Evolutionary conservation across 805 yeast species (phyloP), one percentile per base, ranked within the genome.

Genomic region (Kodamaea laetipori): DNA sequence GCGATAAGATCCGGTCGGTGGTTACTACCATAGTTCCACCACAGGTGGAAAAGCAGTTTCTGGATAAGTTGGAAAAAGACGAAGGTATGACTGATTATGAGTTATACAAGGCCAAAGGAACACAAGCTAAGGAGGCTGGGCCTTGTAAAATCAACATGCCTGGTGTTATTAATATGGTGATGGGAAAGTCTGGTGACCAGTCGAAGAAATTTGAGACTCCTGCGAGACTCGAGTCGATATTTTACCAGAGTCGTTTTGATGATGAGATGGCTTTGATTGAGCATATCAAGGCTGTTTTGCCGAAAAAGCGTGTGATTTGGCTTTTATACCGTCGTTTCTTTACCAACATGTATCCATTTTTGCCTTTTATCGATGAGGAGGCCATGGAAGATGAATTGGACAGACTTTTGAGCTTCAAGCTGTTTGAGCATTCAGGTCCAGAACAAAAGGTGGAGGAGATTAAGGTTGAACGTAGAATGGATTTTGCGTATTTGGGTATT

Each of bases 341-440:
- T 43, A 43, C 48, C 17, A 44, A 54, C n/a, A 50, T 64, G 6
- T 63, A 63, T 41, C 53, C 59, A 1, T 54, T 51, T 35, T 46
- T 60, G 44, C 68, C 69, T 0, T 55, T 56, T 26, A 37, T 64
- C 7, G 69, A 64, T 45, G 64, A 64, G 43, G 16, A 33, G 9
- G 57, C 50, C 8, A 56, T 64, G 18, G 56, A 52, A 33, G 49
- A 42, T 3, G 45, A 53, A 5, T 27, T 63, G 7, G 30, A 44
- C 15, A 49, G 34, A 24, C 46, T 63, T 13, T 40, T 64, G 11
- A 61, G 61, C n/a, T 38, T 51, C 10, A 34, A 30, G 6, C 24
- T 37, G 33, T 21, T 34, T 11, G 50, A 38, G 6, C 8, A 32
- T 15, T 37, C 43, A 2, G 11, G 10, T 1, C 34, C 26, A 13